Evolutionary conservation across 1,284 basidiomycete genomes (phyloP).

Genomic region (Ganoderma sp.): DNA sequence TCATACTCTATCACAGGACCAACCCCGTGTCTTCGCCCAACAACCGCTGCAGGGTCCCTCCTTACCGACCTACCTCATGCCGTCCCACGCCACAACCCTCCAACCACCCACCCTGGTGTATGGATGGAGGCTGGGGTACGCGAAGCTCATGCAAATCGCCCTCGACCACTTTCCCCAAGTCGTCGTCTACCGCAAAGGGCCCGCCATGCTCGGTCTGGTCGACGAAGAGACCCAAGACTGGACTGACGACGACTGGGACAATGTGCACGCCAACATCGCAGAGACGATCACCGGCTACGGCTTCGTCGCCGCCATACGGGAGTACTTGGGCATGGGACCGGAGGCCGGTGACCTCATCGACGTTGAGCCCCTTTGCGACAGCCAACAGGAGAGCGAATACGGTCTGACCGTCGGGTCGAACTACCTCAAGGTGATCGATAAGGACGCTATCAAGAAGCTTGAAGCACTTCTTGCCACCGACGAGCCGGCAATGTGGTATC

Average conservation of each 20-base stretch:
- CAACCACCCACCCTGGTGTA: background rate
- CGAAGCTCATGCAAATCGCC: background rate
- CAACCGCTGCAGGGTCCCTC: too few species aligned
- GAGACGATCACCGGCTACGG: background rate
- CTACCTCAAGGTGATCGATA: background rate
- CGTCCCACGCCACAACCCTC: too few species aligned
- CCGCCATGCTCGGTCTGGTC: background rate
- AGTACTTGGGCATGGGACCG: background rate
- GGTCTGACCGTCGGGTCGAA: slow-evolving; percentile 9
- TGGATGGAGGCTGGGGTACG: slow-evolving; percentile 5
- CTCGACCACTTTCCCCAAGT: background rate
- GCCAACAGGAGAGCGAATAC: background rate
- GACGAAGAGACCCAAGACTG: background rate
- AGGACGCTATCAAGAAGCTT: background rate
- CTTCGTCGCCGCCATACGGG: background rate
- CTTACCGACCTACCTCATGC: too few species aligned
- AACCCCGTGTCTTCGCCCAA: too few species aligned
- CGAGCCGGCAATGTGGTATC: slow-evolving; percentile 5
- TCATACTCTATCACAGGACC: too few species aligned
- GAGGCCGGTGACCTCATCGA: background rate
- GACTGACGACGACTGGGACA: background rate
- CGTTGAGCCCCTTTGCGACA: background rate
- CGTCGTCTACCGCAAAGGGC: background rate
- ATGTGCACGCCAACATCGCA: background rate
- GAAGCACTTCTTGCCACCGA: background rate